Evolutionary conservation across 164 flowering plant species (phyloP).

Genomic region (Vitis labrusca): DNA sequence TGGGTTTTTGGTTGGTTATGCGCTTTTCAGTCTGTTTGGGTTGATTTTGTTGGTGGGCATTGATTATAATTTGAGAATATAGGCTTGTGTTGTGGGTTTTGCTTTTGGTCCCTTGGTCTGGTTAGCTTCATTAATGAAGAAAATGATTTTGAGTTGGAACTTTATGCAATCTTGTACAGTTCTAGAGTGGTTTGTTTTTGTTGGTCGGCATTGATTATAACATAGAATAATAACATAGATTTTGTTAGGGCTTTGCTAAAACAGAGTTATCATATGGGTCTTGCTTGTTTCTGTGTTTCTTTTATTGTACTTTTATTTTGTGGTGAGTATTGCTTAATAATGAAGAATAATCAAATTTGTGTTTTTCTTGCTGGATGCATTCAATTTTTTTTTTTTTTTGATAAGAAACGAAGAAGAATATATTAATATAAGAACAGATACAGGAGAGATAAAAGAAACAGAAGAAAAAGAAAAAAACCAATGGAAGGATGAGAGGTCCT

Average conservation of each 20-base stretch:
- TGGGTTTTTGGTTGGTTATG: background rate
- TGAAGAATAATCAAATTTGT: background rate
- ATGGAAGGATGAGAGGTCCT: too few species aligned
- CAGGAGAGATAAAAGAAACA: too few species aligned
- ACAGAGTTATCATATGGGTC: background rate
- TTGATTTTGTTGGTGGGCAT: background rate
- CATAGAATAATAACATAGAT: background rate
- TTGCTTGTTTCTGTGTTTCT: slow-evolving; percentile 1
- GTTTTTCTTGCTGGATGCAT: background rate
- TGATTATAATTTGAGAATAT: too few species aligned
- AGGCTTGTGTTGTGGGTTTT: too few species aligned
- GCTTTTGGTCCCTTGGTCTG: too few species aligned
- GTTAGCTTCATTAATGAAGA: too few species aligned
- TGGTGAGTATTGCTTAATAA: background rate
- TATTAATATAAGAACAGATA: too few species aligned
- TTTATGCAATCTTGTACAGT: too few species aligned
- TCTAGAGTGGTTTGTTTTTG: too few species aligned
- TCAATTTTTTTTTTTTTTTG: background rate
- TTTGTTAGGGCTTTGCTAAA: background rate
- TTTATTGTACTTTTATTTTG: background rate
- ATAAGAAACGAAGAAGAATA: too few species aligned
- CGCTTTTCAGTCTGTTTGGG: background rate
- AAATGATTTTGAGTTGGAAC: too few species aligned
- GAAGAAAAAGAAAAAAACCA: too few species aligned
- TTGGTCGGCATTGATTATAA: background rate